phyloP scores from a whole-genome alignment of 345 rosid species.

The Heritiera fomes region DNA sequence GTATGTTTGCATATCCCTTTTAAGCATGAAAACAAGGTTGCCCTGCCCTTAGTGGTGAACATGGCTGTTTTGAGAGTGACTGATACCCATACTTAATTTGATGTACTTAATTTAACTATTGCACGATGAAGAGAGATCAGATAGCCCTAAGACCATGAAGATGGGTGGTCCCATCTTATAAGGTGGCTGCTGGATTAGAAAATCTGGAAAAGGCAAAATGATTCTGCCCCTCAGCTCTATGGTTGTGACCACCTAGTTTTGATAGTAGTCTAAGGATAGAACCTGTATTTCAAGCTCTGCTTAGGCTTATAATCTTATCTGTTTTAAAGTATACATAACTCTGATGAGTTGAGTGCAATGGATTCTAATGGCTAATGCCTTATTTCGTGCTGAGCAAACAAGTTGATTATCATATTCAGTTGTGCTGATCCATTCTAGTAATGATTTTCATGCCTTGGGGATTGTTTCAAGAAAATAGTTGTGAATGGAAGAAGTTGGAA shows the following conservation, averaged over 20 bases:
- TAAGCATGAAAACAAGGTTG: constrained; percentile 3
- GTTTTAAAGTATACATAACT: not conserved
- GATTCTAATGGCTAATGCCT: constrained; percentile 9
- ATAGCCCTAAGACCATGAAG: constrained; percentile 10
- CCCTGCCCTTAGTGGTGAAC: constrained; percentile 13
- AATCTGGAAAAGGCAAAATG: constrained; percentile 23
- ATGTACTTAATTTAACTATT: not conserved
- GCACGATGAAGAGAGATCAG: not conserved
- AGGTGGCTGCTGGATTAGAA: constrained; percentile 10
- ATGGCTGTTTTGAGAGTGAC: constrained; percentile 18
- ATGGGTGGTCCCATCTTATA: constrained; percentile 2
- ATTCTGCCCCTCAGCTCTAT: constrained; percentile 12
- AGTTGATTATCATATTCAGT: constrained; percentile 5
- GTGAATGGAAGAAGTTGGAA: constrained; percentile 28
- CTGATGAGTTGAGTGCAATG: not conserved
- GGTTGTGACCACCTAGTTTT: constrained; percentile 3
- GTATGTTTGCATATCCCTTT: not conserved
- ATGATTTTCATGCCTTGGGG: constrained; percentile 14
- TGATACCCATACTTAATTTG: constrained; percentile 7
- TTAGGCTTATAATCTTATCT: not conserved
- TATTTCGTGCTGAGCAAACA: not conserved
- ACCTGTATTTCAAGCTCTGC: not conserved
- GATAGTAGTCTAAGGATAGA: not conserved
- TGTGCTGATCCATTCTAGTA: not conserved
- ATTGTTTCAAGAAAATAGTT: constrained; percentile 18